Base-by-base conservation (phyloP, 1,284 basidiomycete genomes). In the Hymenochaete sp. region DNA sequence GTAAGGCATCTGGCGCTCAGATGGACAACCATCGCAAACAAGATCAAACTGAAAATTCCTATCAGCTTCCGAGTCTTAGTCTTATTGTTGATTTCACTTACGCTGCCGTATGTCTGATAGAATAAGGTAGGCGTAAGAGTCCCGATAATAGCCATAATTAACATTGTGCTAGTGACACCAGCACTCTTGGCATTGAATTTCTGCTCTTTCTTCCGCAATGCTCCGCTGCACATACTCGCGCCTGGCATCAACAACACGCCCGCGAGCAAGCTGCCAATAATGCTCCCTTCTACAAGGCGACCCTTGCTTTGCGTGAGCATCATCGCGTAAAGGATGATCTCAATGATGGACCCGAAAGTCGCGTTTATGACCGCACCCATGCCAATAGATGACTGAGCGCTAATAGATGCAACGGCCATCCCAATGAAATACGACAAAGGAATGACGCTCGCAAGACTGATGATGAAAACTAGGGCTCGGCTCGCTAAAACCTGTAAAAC, bases 281-380 rank as follows among this genome's bases (percentile, higher is more conserved):
- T 93, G 3, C 89, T 93, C 3, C 96, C 96, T 66, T 99, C 96
- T 0, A 98, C 96, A 10, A 99, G 75, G 55, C 84, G 79, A 0
- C 93, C 93, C 63, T 95, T 98, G 32, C 83, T 75, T 58, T 93
- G 79, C 9, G 79, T 87, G 29, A 99, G 69, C 11, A 92, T 92
- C 53, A 98, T 89, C 27, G 69, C 70, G 61, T 99, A 99, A 1
- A 99, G 75, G 55, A 99, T 77, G 56, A 99, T 90, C 65, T 99
- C 96, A 62, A 99, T 93, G 59, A 98, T 84, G 8, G 91, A 95
- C 62, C 96, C 96, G 57, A 99, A 99, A 0, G 93, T 96, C 0
- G 96, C 96, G 63, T 99, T 99, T 71, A 99, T 98, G 55, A 98
- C 95, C 0, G 96, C 96, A 52, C 96, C 96, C 93, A 98, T 98